Conservation (phyloP, 2,329 filamentous ascomycete genomes). For the Atkinsonella texensis region DNA sequence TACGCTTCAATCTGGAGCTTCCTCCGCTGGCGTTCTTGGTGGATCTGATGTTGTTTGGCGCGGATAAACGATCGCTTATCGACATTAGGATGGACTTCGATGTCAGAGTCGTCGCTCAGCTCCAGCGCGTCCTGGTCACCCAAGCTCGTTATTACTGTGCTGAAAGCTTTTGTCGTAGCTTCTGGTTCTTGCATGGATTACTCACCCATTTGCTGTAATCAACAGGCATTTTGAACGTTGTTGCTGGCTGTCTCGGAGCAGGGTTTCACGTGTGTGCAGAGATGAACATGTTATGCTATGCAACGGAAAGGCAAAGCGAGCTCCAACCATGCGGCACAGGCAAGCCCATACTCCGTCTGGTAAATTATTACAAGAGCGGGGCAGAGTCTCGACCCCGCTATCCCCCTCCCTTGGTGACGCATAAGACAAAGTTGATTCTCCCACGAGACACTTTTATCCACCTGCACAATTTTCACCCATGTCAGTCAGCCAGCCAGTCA, state of each 20-base stretch:
- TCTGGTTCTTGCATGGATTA: neutral
- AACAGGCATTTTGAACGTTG: constrained; percentile 30
- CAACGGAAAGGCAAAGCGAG: neutral
- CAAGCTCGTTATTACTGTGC: neutral
- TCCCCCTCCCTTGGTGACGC: neutral
- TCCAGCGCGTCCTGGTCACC: constrained; percentile 67
- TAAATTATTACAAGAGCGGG: no score
- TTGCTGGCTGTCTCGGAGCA: neutral
- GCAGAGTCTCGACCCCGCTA: neutral
- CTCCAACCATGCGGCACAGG: neutral
- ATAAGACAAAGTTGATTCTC: neutral
- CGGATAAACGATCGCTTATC: constrained; percentile 98
- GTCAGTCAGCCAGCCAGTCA: neutral
- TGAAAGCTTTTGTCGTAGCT: neutral
- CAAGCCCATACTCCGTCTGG: no score
- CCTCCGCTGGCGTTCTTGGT: constrained; percentile 76
- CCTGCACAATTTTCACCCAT: no score
- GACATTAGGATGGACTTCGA: constrained; percentile 97
- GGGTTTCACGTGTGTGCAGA: neutral
- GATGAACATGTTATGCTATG: neutral
- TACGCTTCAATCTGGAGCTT: constrained; percentile 81
- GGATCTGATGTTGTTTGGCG: constrained; percentile 95
- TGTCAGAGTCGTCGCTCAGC: constrained; percentile 94
- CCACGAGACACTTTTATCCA: no score
- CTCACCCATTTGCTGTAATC: constrained; percentile 58